Evolutionary conservation across 2,329 filamentous ascomycete genomes (phyloP), one percentile per base, ranked within the genome.

Genomic region (Acephala macrosclerotiorum): DNA sequence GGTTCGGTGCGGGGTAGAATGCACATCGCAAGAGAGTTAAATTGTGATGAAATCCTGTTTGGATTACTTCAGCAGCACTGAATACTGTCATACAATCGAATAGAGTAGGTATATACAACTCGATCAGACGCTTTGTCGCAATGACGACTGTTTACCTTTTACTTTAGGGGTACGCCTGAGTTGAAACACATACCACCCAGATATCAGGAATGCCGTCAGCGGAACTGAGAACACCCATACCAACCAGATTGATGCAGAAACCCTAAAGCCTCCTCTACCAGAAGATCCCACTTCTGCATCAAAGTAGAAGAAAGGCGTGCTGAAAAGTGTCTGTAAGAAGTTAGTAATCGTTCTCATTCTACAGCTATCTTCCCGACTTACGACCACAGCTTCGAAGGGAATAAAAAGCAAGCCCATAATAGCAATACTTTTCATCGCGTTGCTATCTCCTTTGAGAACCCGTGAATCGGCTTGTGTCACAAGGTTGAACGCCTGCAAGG

Each of bases 401-500:
- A 80, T 75, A 65, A 81, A 81, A 2, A 77, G 63, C 69, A 80
- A 78, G 33, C 78, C 80, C 66, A 81, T 72, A 2, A 79, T 70
- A 2, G 79, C 78, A 14, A 81, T 76, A 4, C 75, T 77, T 58
- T 78, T 76, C 77, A 81, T 80, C 8, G 76, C 73, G 3, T 72
- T 70, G 60, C 76, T 77, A 51, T 79, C 77, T 25, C 71, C 68
- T 58, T 73, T 75, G 5, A 72, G 63, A 14, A 70, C 69, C 12
- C 49, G 42, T 7, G 60, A 57, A 33, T 63, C 60, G 20, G 60
- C 60, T 25, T 63, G 60, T 8, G 51, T 58, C 4, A 63, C 60
- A 18, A 63, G 49, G 33, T 63, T 63, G 22, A 63, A 63, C n/a
- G 60, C 42, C 60, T 63, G 16, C 26, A 36, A 12, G n/a, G 7